Evolutionary conservation across 345 rosid genomes (phyloP), one percentile per base, ranked within the genome.

Genomic region (Mercurialis annua): DNA sequence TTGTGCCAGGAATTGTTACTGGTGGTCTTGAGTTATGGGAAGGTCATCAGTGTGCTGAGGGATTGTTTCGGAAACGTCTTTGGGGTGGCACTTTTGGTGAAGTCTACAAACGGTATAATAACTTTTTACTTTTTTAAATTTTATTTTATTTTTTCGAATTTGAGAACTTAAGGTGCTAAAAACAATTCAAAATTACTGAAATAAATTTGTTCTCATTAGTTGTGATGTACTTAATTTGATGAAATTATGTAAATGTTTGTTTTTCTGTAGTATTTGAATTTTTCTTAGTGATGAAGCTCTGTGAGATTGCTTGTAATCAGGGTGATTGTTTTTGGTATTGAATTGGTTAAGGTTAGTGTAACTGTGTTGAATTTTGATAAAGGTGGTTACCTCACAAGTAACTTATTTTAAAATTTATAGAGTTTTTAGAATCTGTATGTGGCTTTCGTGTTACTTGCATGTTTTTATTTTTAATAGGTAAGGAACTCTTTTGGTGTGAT

Each of bases 51-150:
- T 87, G 92, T 48, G 85, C 92, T 24, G 89, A 85, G 0, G 89
- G 89, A 10, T 68, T 87, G 81, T 87, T 87, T 55, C 73, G 92
- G 71, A 85, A 87, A 73, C 81, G 92, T n/a, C 83, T 87, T 46
- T 87, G 92, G 89, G 92, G 92, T 23, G 86, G 87, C 40, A 81
- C 89, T 3, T 87, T 87, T 59, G 92, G 92, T 12, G 92, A 85
- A 63, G 52, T 87, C 48, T 87, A 85, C 64, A 87, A 77, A 71
- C 73, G 89, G 92, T 87, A 73, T n/a, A n/a, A n/a, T n/a, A n/a
- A n/a, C n/a, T n/a, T n/a, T n/a, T 16, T 5, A 2, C 14, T 38
- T 54, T 26, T 38, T 36, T 43, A 7, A 21, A 2, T 18, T 27
- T 1, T 10, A 7, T 40, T 8, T 40, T 7, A 7, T 40, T 40